Percentiles rank a stretch among this genome's conserved stretches.
Conservation (phyloP, 208 protist species). For the Crithidia expoeki region DNA sequence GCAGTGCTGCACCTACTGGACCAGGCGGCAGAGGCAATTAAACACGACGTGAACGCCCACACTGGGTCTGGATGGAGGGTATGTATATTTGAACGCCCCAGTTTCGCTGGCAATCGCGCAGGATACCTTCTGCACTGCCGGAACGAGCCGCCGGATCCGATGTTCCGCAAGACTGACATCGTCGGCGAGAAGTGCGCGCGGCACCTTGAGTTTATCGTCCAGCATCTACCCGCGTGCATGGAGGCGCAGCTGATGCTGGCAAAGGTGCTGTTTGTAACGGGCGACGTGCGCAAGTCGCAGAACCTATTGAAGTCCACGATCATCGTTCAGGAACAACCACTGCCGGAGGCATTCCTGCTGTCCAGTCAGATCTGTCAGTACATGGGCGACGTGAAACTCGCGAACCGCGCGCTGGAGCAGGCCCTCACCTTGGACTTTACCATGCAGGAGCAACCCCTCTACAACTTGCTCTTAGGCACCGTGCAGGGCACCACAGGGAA, state of each 20-base stretch:
- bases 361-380: slow-evolving; percentile 91
- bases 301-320: slow-evolving; percentile 67
- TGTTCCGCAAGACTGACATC: slow-evolving; percentile 58
- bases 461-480: slow-evolving; percentile 91
- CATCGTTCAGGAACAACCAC: slow-evolving; percentile 70
- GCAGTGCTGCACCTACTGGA: slow-evolving; percentile 70
- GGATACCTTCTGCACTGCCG: slow-evolving; percentile 89
- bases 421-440: slow-evolving; percentile 94
- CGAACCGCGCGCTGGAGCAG: slow-evolving; percentile 86
- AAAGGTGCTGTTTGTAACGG: slow-evolving; percentile 79
- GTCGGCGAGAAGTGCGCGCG: slow-evolving; percentile 66
- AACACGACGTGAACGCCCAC: slow-evolving; percentile 45
- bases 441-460: slow-evolving; percentile 90
- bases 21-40: slow-evolving; percentile 79
- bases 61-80: slow-evolving; percentile 56
- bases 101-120: slow-evolving; percentile 59
- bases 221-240: slow-evolving; percentile 85
- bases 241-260: slow-evolving; percentile 90
- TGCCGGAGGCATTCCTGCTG: slow-evolving; percentile 88
- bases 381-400: slow-evolving; percentile 80
- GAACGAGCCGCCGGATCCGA: slow-evolving; percentile 86
- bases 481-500: slow-evolving; percentile 76
- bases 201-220: slow-evolving; percentile 81
- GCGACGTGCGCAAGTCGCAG: slow-evolving; percentile 80
- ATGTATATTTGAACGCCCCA: slow-evolving; percentile 78